Conservation (phyloP, 2,329 filamentous ascomycete genomes). For the Epichloe uncinata region DNA sequence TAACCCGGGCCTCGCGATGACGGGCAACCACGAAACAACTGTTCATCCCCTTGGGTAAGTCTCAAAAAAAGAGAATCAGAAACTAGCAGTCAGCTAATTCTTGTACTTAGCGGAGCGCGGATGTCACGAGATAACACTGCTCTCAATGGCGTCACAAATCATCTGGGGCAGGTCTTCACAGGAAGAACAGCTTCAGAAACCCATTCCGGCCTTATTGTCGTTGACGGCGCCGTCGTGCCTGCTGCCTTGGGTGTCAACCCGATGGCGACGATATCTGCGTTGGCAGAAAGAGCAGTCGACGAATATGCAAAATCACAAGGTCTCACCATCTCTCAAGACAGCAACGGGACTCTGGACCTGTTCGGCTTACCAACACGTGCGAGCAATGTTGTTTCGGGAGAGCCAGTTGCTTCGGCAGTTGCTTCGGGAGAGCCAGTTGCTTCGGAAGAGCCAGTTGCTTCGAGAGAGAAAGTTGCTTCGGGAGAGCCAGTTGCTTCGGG, state of each 20-base stretch:
- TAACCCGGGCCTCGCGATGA: conserved; percentile 42
- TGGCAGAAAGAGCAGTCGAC: conserved; percentile 51
- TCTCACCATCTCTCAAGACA: conserved; percentile 31
- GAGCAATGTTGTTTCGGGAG: neutral
- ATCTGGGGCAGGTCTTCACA: conserved; percentile 45
- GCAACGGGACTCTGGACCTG: conserved; percentile 37
- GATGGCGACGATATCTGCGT: conserved; percentile 54
- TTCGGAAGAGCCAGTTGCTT: too few species aligned
- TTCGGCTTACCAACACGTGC: conserved; percentile 35
- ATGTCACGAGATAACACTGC: conserved; percentile 48
- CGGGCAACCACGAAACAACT: conserved; percentile 44
- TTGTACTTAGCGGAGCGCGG: conserved; percentile 39
- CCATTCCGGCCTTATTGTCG: conserved; percentile 45
- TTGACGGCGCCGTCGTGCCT: conserved; percentile 49
- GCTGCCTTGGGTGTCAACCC: conserved; percentile 53
- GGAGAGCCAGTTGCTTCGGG: too few species aligned
- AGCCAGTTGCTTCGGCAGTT: too few species aligned
- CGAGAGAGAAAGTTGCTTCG: too few species aligned
- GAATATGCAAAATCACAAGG: conserved; percentile 27
- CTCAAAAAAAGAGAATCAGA: too few species aligned
- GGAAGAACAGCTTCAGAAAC: conserved; percentile 34
- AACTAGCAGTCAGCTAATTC: neutral
- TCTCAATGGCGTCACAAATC: conserved; percentile 44
- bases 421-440: too few species aligned
- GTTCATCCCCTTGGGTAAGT: conserved; percentile 47